Conservation (phyloP, 2,329 filamentous ascomycete species). For the Stachybotrys chlorohalonatus region DNA sequence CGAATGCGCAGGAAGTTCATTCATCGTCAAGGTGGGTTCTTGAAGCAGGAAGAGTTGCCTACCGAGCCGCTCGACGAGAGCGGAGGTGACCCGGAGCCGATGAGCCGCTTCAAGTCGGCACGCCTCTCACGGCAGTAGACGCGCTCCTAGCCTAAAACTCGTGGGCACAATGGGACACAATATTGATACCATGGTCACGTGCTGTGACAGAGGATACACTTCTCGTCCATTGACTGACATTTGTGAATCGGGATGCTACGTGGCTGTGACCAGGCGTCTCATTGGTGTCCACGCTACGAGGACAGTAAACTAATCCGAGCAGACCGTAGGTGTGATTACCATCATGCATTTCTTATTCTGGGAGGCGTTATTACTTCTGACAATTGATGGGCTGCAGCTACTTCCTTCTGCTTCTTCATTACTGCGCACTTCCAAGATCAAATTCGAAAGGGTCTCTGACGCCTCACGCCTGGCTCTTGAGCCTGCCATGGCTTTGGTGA, state of each 20-base stretch:
- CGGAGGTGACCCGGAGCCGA: conserved; percentile 50
- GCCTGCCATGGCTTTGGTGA: conserved; percentile 38
- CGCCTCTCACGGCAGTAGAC: conserved; percentile 45
- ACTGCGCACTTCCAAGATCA: conserved; percentile 47
- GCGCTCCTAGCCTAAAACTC: background rate
- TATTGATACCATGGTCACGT: background rate
- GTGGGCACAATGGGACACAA: background rate
- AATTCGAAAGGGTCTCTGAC: conserved; percentile 52
- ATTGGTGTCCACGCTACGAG: background rate
- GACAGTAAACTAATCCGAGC: background rate
- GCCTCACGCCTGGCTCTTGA: conserved; percentile 26
- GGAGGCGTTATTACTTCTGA: conserved; percentile 29
- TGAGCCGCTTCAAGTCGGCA: conserved; percentile 69
- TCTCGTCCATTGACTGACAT: background rate
- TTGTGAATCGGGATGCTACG: background rate
- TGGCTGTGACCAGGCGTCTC: background rate
- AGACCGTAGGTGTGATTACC: background rate
- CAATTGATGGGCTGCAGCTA: conserved; percentile 44
- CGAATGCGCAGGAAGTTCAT: conserved; percentile 75
- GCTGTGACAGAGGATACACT: background rate
- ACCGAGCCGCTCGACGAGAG: conserved; percentile 60
- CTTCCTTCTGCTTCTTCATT: conserved; percentile 43
- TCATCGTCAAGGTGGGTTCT: conserved; percentile 72
- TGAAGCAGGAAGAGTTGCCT: conserved; percentile 59
- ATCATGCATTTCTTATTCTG: conserved; percentile 2